phyloP scores from a whole-genome alignment of 768 basidiomycete species.

The Floccularia luteovirens region DNA sequence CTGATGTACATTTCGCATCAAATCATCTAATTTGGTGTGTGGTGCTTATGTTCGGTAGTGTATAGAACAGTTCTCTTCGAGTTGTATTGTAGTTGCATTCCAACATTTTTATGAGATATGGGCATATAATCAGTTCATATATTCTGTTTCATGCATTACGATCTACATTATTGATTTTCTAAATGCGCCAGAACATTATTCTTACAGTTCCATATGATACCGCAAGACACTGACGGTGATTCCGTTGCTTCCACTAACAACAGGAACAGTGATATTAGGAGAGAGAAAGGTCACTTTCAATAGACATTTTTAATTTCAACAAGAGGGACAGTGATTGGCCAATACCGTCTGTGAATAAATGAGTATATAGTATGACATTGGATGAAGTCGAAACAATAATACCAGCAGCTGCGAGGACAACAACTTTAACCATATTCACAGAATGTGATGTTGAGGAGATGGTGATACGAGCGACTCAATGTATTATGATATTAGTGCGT shows the following conservation, averaged over 20 bases:
- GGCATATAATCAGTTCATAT: no score
- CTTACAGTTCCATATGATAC: no score
- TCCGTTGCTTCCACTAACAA: slow-evolving; percentile 93
- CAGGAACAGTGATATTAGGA: slow-evolving; percentile 67
- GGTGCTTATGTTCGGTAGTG: no score
- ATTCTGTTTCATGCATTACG: no score
- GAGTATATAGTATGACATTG: neutral
- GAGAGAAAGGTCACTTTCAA: slow-evolving; percentile 66
- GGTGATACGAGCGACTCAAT: slow-evolving; percentile 6
- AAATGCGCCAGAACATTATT: no score
- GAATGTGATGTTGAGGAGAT: slow-evolving; percentile 12
- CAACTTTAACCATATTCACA: slow-evolving; percentile 68
- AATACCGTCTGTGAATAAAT: slow-evolving; percentile 66
- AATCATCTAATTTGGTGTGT: no score
- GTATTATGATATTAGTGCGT: no score
- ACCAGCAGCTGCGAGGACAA: slow-evolving; percentile 97
- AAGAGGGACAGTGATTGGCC: slow-evolving; percentile 94
- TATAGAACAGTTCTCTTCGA: no score
- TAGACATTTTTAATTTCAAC: slow-evolving; percentile 75
- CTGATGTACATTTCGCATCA: no score
- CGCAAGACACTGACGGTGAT: slow-evolving; percentile 76
- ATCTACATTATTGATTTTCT: no score
- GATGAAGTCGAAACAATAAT: slow-evolving; percentile 9
- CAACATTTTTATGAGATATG: no score
- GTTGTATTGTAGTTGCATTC: no score